Evolutionary conservation across 306 rosid genomes (phyloP), one percentile per base, ranked within the genome.

Genomic region (Glycine tomentella): DNA sequence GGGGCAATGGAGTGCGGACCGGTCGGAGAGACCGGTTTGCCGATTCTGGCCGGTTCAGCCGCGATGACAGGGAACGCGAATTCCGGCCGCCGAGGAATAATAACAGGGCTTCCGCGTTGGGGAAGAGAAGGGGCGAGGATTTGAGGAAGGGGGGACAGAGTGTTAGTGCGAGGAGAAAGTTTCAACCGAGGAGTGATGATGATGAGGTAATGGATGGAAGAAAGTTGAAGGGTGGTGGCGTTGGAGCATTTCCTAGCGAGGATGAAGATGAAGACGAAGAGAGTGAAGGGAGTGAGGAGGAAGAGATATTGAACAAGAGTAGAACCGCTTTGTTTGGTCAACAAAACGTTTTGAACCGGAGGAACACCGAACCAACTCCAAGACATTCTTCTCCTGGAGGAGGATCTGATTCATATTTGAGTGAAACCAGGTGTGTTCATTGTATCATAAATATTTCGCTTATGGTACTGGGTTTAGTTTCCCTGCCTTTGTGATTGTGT

Each of bases 391-490:
- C 90, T 31, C 4, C 92, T 8, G 81, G 80, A 8, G 82, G 80
- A 16, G 78, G 87, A 79, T 81, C 94, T 53, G 94, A 76, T 16
- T 91, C 93, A 61, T 93, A 93, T 79, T 87, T 95, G 72, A 95
- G 98, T 77, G 93, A 93, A 8, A 76, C 96, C 13, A 89, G 93
- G 99, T 95, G 69, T 62, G 86, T 58, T 38, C 44, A 4, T 38
- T 5, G 5, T 38, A 38, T 38, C 44, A 4, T 5, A 5, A 38
- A 38, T 38, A 42, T 6, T 42, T 42, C 9, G 46, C 7, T 42
- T 42, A 4, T 40, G 7, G 4, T 17, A 14, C 16, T 52, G 8
- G 34, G 3, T 57, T 1, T 59, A 11, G 34, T 33, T 78, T 52
- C 7, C 70, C 55, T 34, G 57, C 48, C n/a, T 78, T 0, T 66